These are phyloP conservation scores for Microcos paniculata DNA, from an alignment of 345 rosid species.

Conservation along the genomic window DNA sequence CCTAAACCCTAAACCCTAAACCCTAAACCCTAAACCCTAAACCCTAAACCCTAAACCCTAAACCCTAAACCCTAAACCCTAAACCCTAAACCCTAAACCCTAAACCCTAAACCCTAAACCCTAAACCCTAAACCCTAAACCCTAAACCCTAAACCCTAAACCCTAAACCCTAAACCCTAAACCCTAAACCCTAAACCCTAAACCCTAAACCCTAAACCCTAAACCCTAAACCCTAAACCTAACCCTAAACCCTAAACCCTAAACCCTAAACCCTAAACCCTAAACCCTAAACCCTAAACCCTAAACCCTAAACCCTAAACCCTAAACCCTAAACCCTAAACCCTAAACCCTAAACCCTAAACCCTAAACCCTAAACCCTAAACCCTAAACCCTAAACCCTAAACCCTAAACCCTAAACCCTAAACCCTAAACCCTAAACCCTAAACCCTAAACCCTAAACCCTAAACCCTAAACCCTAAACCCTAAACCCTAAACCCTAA, in stretches of 20 bases:
- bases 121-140: slow-evolving; percentile 13
- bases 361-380: too few relatives aligned
- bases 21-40: slow-evolving; percentile 17
- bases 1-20: slow-evolving; percentile 15
- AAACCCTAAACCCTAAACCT: slow-evolving; percentile 31
- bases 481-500: too few relatives aligned
- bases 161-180: slow-evolving; percentile 25
- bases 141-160: slow-evolving; percentile 23
- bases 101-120: slow-evolving; percentile 21
- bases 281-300: slow-evolving; percentile 23
- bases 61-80: slow-evolving; percentile 17
- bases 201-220: slow-evolving; percentile 11
- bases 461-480: too few relatives aligned
- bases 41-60: slow-evolving; percentile 13
- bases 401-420: too few relatives aligned
- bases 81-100: slow-evolving; percentile 20
- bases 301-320: not conserved
- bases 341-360: slow-evolving; percentile 27
- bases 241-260: slow-evolving; percentile 29
- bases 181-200: slow-evolving; percentile 24
- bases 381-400: too few relatives aligned
- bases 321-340: slow-evolving; percentile 17
- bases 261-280: slow-evolving; percentile 23
- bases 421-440: too few relatives aligned
- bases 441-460: too few relatives aligned